Conservation (phyloP, 1,284 basidiomycete species). For the Golubevia sp. region DNA sequence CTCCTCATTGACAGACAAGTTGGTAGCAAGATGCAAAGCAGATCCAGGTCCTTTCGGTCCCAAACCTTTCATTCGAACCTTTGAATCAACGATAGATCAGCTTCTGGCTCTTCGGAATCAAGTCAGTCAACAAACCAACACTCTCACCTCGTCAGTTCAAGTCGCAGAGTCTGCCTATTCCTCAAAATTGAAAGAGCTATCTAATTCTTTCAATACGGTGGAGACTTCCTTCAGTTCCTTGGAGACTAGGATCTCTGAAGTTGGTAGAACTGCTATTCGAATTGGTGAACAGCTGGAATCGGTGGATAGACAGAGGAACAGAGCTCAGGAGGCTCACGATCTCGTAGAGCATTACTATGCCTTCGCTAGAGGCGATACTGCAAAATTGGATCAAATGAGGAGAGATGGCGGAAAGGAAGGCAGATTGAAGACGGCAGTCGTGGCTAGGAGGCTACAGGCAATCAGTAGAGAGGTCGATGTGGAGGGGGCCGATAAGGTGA, state of each 20-base stretch:
- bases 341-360: conserved; percentile 61
- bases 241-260: conserved; percentile 54
- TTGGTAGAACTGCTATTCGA: conserved; percentile 52
- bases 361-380: conserved; percentile 54
- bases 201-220: conserved; percentile 78
- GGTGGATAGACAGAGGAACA: conserved; percentile 51
- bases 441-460: conserved; percentile 51
- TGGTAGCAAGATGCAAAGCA: conserved; percentile 33
- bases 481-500: conserved; percentile 29
- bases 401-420: conserved; percentile 57
- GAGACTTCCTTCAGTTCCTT: conserved; percentile 45
- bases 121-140: conserved; percentile 83
- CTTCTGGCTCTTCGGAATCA: conserved; percentile 83
- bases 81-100: conserved; percentile 85
- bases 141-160: conserved; percentile 87
- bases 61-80: conserved; percentile 85
- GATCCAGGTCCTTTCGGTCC: conserved; percentile 75
- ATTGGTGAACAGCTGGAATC: conserved; percentile 59
- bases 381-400: conserved; percentile 34
- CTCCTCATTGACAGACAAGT: conserved; percentile 41
- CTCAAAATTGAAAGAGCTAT: conserved; percentile 86
- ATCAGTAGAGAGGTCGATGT: conserved; percentile 58
- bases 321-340: conserved; percentile 56
- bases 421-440: conserved; percentile 52
- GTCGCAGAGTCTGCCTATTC: conserved; percentile 91